Conservation (phyloP, 2,329 filamentous ascomycete genomes). For the Neonectria faginata region DNA sequence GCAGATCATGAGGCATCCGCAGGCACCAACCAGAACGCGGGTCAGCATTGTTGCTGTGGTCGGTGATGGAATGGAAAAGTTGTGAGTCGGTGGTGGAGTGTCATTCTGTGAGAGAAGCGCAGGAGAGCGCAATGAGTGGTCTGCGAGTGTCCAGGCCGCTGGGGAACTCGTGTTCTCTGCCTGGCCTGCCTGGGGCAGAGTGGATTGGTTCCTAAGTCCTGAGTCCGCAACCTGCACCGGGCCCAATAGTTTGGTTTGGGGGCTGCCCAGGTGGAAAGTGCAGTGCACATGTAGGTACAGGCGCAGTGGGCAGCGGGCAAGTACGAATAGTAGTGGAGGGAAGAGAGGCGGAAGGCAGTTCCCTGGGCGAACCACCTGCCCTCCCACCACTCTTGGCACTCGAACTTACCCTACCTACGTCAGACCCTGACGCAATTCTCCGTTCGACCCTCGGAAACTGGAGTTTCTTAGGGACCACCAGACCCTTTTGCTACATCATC, state of each 20-base stretch:
- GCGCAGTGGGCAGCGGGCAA: neutral
- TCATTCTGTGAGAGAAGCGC: constrained; percentile 12
- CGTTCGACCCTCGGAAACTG: constrained; percentile 16
- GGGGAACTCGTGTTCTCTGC: constrained; percentile 38
- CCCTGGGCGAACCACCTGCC: constrained; percentile 21
- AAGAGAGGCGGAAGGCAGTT: constrained; percentile 20
- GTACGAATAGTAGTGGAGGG: neutral
- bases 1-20: constrained; percentile 26
- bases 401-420: constrained; percentile 10
- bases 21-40: constrained; percentile 26
- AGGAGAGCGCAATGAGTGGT: constrained; percentile 17
- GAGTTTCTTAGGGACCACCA: constrained; percentile 20
- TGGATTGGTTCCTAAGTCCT: constrained; percentile 32
- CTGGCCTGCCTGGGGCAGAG: constrained; percentile 41
- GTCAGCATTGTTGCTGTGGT: constrained; percentile 17
- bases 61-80: constrained; percentile 9
- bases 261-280: constrained; percentile 10
- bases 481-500: constrained; percentile 19
- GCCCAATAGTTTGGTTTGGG: constrained; percentile 13
- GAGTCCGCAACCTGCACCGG: constrained; percentile 6
- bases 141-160: constrained; percentile 7
- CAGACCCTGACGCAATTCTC: constrained; percentile 26
- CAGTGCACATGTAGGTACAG: constrained; percentile 4
- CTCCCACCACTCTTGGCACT: neutral
- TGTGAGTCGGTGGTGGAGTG: constrained; percentile 24